Percentiles rank a stretch among this genome's conserved stretches.
Conservation (phyloP, 192 early-diverging fungal species). For the Coemansia erecta region DNA sequence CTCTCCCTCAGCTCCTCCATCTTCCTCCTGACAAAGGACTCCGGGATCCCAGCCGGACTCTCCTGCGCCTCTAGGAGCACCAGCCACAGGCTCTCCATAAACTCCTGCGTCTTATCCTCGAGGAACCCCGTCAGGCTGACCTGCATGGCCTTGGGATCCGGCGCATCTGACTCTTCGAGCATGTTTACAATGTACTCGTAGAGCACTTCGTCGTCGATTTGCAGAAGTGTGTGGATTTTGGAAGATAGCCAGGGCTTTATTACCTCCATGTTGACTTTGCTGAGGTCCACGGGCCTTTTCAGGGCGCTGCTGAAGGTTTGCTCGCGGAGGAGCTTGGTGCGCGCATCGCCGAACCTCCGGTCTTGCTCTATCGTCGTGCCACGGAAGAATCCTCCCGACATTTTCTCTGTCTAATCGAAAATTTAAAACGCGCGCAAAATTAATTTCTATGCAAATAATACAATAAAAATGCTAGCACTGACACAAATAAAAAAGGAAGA, state of each 20-base stretch:
- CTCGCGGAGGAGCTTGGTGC: slow-evolving; percentile 19
- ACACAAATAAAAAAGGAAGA: too few relatives aligned
- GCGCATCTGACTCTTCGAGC: slow-evolving; percentile 69
- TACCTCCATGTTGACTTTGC: slow-evolving; percentile 84
- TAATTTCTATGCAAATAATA: too few relatives aligned
- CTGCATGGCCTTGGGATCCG: slow-evolving; percentile 90
- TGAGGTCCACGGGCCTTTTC: slow-evolving; percentile 59
- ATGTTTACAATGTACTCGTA: slow-evolving; percentile 82
- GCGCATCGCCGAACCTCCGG: slow-evolving; percentile 43
- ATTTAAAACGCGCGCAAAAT: neutral
- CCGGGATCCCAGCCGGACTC: slow-evolving; percentile 78
- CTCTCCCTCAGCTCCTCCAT: slow-evolving; percentile 71
- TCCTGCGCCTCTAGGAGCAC: slow-evolving; percentile 86
- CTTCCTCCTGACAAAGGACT: slow-evolving; percentile 79
- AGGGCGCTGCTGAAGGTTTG: slow-evolving; percentile 29
- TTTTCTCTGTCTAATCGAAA: neutral
- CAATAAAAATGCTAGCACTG: too few relatives aligned
- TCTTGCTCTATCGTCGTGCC: slow-evolving; percentile 50
- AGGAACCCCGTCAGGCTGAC: slow-evolving; percentile 95
- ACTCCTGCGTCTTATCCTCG: slow-evolving; percentile 72
- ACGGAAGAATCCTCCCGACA: slow-evolving; percentile 38
- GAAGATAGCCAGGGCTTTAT: slow-evolving; percentile 87
- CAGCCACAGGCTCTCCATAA: slow-evolving; percentile 89
- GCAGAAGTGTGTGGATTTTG: slow-evolving; percentile 71
- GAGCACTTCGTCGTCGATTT: slow-evolving; percentile 93